phyloP scores from a whole-genome alignment of 78 protist species.

The Pigoraptor vietnamica region DNA sequence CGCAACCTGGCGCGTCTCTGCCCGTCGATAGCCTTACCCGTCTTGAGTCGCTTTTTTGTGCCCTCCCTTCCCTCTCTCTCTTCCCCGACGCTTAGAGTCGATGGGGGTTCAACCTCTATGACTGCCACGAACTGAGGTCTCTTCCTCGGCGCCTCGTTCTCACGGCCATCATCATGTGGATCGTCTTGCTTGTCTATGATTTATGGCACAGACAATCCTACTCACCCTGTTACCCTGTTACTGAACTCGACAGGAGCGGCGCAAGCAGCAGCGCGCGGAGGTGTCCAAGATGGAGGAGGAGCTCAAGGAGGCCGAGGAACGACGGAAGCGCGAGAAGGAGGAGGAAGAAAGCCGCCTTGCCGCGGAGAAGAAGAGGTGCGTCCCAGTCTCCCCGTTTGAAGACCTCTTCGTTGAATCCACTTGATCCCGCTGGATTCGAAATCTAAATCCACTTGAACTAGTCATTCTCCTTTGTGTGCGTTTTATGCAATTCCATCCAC shows the following conservation, averaged over 20 bases:
- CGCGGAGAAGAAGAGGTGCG: background rate
- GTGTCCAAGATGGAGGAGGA: background rate
- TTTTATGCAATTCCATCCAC: too few relatives aligned
- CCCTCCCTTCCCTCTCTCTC: too few relatives aligned
- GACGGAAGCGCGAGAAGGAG: background rate
- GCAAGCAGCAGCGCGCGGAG: background rate
- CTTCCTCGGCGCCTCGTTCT: too few relatives aligned
- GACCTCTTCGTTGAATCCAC: too few relatives aligned
- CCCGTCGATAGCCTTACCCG: background rate
- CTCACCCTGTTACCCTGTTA: too few relatives aligned
- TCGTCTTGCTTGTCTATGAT: too few relatives aligned
- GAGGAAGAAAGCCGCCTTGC: background rate
- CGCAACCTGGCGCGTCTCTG: background rate
- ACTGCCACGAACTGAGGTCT: too few relatives aligned
- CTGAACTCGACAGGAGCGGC: background rate
- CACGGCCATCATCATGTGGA: too few relatives aligned
- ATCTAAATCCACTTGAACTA: background rate
- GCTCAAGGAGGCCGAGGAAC: background rate
- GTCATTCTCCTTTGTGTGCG: background rate
- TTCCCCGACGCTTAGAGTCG: too few relatives aligned
- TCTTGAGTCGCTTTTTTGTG: background rate
- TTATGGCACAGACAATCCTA: too few relatives aligned
- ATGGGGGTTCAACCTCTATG: too few relatives aligned
- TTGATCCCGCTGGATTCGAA: too few relatives aligned
- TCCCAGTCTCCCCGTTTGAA: background rate